Evolutionary conservation across 371 early-diverging fungal genomes (phyloP), one percentile per base, ranked within the genome.

Genomic region (Zopfochytrium polystomum): DNA sequence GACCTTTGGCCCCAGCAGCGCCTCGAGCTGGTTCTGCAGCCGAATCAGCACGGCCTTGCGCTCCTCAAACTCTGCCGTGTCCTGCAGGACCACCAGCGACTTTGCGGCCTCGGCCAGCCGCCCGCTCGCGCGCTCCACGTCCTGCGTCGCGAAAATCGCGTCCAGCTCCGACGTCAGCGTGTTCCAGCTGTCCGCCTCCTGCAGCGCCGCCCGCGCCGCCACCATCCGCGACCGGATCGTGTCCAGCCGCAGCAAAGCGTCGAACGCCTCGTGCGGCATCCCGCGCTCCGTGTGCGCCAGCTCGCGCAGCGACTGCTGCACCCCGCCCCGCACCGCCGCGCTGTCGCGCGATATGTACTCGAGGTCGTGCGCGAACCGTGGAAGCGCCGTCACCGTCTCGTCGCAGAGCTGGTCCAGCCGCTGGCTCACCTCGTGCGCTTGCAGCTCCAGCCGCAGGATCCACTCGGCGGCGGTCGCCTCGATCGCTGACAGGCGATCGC

Each of bases 181-280:
- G 29, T 74, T 82, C 90, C 90, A 90, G 66, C 83, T 88, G 55
- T 90, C 89, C 0, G 88, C 85, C 57, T 89, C 87, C 33, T 79
- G 74, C 5, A 89, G 71, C 0, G 83, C 75, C 46, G 67, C 25
- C 74, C 62, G 64, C n/a, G 84, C 79, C 11, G 70, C 65, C 54
- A 76, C 86, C 91, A 90, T 90, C 1, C 89, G 74, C 22, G 80
- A 78, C 47, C 87, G 82, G 47, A 87, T 85, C 6, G 77, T 68
- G 71, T 88, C 89, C 7, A 88, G 72, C 55, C 81, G 79, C 45
- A 81, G 78, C 27, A 90, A 75, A 34, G 77, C 74, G 42, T 86
- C 84, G 52, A 90, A 71, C 0, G 86, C 82, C 20, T 70, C 74
- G 25, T 72, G 77, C 76, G 51, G 74, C 63, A n/a, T 61, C 35